These are phyloP conservation scores for Xylariaceae sp. DNA, from an alignment of 2,329 filamentous ascomycete genomes.

Conservation along the genomic window DNA sequence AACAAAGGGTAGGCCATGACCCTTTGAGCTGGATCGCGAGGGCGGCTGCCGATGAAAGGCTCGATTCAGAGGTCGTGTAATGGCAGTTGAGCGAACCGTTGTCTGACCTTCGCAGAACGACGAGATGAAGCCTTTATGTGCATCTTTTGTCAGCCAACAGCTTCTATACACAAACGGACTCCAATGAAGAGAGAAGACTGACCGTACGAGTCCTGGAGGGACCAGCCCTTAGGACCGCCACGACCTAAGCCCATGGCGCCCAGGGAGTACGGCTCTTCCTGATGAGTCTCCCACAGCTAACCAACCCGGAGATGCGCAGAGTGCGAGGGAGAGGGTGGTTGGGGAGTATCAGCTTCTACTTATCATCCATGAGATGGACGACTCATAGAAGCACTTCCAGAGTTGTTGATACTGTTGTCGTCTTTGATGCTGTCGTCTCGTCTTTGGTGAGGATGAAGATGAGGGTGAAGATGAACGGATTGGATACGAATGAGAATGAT, in stretches of 20 bases:
- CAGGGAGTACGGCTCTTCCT: neutral
- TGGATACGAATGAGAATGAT: too few relatives aligned
- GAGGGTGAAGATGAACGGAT: too few relatives aligned
- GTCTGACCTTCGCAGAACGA: constrained; percentile 28
- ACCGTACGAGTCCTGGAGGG: constrained; percentile 34
- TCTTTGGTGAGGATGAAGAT: too few relatives aligned
- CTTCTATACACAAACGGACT: neutral
- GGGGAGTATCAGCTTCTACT: neutral
- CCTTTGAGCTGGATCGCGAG: constrained; percentile 1
- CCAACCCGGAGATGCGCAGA: neutral
- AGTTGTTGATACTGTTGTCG: neutral
- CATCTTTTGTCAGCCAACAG: constrained; percentile 6
- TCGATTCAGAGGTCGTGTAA: constrained; percentile 7
- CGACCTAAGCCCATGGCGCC: constrained; percentile 25
- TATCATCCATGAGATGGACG: constrained; percentile 13
- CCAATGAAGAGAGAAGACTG: constrained; percentile 19
- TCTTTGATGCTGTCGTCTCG: neutral
- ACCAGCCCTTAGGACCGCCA: constrained; percentile 29
- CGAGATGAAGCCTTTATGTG: constrained; percentile 31
- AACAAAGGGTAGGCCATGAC: neutral
- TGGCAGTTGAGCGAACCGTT: constrained; percentile 12
- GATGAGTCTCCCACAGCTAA: neutral
- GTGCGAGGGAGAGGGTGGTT: neutral
- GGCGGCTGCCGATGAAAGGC: constrained; percentile 12
- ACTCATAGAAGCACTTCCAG: neutral